Conservation (phyloP, 2,329 filamentous ascomycete species). For the Colletotrichum sp. region DNA sequence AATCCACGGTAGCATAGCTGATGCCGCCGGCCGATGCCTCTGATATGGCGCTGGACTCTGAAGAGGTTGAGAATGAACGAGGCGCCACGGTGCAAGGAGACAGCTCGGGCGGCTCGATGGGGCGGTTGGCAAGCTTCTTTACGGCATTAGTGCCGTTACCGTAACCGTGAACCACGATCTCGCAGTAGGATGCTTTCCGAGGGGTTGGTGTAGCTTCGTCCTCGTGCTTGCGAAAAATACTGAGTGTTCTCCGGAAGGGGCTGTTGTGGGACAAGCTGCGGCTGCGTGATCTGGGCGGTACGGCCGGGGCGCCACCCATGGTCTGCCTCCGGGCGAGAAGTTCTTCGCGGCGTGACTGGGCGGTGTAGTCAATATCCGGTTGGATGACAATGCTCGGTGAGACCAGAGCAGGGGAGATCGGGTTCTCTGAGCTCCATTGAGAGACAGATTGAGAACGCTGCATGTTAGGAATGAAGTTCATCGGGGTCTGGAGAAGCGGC, state of each 20-base stretch:
- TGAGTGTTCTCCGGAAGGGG: slow-evolving; percentile 37
- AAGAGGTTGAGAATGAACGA: slow-evolving; percentile 23
- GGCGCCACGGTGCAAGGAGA: not conserved
- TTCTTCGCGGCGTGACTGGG: slow-evolving; percentile 39
- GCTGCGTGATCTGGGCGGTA: slow-evolving; percentile 28
- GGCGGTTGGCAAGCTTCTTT: slow-evolving; percentile 12
- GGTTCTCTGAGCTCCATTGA: not conserved
- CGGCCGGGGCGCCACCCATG: slow-evolving; percentile 3
- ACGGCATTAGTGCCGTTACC: slow-evolving; percentile 56
- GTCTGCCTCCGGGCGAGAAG: slow-evolving; percentile 19
- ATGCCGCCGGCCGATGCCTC: slow-evolving; percentile 29
- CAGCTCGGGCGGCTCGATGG: not conserved
- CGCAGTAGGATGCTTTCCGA: slow-evolving; percentile 42
- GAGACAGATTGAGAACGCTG: slow-evolving; percentile 20
- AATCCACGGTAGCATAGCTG: slow-evolving; percentile 28
- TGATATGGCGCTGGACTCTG: slow-evolving; percentile 22
- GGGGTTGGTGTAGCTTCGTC: not conserved
- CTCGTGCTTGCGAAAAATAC: slow-evolving; percentile 29
- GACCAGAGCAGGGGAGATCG: not conserved
- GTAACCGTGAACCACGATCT: slow-evolving; percentile 59
- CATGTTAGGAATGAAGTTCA: slow-evolving; percentile 24
- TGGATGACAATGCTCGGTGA: slow-evolving; percentile 44
- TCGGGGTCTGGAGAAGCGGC: slow-evolving; percentile 32
- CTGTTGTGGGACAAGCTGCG: slow-evolving; percentile 28
- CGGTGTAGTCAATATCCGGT: slow-evolving; percentile 62